A percentile compares a stretch with the other conserved stretches of the same genome.
Conservation (phyloP, 2,329 filamentous ascomycete genomes). For the Penicillium sp. region DNA sequence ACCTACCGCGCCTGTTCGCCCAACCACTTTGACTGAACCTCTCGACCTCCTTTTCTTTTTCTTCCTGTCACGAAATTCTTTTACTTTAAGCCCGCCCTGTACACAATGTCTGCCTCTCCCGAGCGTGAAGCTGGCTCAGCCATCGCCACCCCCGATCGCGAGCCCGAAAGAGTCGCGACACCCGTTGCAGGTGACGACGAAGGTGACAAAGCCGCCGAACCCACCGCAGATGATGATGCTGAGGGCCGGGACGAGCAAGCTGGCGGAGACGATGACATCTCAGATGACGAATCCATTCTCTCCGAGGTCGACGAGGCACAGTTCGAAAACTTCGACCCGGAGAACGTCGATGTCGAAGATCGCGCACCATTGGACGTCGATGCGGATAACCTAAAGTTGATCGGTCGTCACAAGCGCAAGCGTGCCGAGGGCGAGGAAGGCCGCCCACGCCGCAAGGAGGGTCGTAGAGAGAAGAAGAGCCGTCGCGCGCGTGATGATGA, state of each 20-base stretch:
- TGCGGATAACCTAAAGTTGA: constrained; percentile 59
- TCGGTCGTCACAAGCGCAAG: constrained; percentile 64
- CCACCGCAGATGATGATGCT: constrained; percentile 20
- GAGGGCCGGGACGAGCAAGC: constrained; percentile 20
- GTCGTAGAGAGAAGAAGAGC: constrained; percentile 60
- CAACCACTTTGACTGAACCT: constrained; percentile 3
- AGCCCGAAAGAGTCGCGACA: constrained; percentile 26
- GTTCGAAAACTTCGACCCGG: constrained; percentile 64
- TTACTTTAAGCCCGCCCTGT: not conserved
- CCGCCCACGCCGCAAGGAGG: constrained; percentile 67
- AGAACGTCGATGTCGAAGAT: constrained; percentile 60
- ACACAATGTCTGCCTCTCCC: constrained; percentile 41
- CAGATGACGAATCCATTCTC: constrained; percentile 61
- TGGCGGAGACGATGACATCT: constrained; percentile 45
- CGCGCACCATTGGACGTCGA: constrained; percentile 59
- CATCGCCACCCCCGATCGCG: constrained; percentile 22
- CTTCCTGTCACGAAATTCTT: not conserved
- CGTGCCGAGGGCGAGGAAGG: constrained; percentile 62
- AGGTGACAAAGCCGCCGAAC: constrained; percentile 7
- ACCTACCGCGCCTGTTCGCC: constrained; percentile 13
- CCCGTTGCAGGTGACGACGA: constrained; percentile 26
- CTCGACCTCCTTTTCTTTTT: not conserved
- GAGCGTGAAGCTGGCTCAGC: constrained; percentile 28
- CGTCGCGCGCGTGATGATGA: constrained; percentile 69
- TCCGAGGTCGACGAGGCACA: constrained; percentile 65